These are phyloP conservation scores for Pelargonium nanum DNA, from an alignment of 345 rosid genomes.

Conservation along the genomic window DNA sequence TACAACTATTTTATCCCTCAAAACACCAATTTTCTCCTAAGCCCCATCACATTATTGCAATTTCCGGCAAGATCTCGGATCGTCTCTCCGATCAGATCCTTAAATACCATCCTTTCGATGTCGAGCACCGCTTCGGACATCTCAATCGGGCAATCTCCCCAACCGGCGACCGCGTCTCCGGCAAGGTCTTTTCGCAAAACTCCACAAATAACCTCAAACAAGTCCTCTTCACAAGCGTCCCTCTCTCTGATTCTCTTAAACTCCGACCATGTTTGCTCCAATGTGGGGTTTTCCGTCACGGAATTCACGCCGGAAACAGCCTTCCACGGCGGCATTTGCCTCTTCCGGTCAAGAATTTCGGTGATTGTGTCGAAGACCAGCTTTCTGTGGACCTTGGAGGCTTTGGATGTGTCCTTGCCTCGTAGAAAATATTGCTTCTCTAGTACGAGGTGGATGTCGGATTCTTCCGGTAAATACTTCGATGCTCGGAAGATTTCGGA, in stretches of 20 bases:
- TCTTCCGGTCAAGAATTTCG: conserved; percentile 46
- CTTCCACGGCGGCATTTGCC: conserved; percentile 53
- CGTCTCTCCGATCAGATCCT: conserved; percentile 77
- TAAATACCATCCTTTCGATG: conserved; percentile 68
- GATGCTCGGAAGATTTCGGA: conserved; percentile 60
- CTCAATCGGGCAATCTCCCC: conserved; percentile 60
- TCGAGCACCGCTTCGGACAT: conserved; percentile 65
- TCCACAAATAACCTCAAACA: conserved; percentile 56
- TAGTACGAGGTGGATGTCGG: conserved; percentile 47
- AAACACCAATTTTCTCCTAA: conserved; percentile 66
- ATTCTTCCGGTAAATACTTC: conserved; percentile 40
- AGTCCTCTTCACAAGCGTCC: conserved; percentile 33
- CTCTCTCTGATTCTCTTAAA: conserved; percentile 43
- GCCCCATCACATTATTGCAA: conserved; percentile 13
- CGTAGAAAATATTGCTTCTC: conserved; percentile 64
- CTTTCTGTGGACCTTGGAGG: conserved; percentile 47
- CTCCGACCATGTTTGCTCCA: conserved; percentile 61
- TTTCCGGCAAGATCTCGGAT: conserved; percentile 43
- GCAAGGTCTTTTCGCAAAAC: conserved; percentile 66
- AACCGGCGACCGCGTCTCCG: conserved; percentile 40
- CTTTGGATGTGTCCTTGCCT: conserved; percentile 43
- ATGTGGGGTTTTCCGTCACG: conserved; percentile 8
- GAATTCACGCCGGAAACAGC: conserved; percentile 8
- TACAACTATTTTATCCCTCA: conserved; percentile 23
- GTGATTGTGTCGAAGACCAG: conserved; percentile 56